Evolutionary conservation across 2,329 filamentous ascomycete species (phyloP).

Genomic region (Penicillium brevicompactum): DNA sequence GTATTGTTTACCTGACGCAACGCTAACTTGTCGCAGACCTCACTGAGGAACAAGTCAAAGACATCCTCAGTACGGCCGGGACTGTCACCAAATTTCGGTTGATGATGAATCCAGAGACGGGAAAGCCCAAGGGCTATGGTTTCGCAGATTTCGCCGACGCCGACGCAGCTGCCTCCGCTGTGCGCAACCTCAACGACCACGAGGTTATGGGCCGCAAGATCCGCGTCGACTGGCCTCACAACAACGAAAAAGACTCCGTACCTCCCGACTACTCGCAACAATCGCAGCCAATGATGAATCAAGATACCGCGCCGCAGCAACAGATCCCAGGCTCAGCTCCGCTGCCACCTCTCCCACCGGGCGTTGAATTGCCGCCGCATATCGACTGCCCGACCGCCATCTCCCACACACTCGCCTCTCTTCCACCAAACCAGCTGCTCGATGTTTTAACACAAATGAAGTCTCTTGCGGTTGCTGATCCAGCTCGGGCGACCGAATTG

Average conservation of each 20-base stretch:
- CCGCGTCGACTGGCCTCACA: conserved; percentile 93
- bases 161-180: conserved; percentile 88
- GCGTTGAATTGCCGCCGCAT: conserved; percentile 79
- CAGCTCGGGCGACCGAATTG: conserved; percentile 80
- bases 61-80: conserved; percentile 88
- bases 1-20: background rate
- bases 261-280: conserved; percentile 52
- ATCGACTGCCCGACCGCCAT: conserved; percentile 88
- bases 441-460: conserved; percentile 97
- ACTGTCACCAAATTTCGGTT: conserved; percentile 90
- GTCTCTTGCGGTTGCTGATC: conserved; percentile 77
- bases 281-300: conserved; percentile 32
- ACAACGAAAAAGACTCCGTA: conserved; percentile 73
- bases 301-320: conserved; percentile 41
- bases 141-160: conserved; percentile 95
- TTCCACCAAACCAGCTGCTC: conserved; percentile 85
- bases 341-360: conserved; percentile 80
- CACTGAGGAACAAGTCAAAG: conserved; percentile 92
- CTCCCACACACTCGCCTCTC: conserved; percentile 81
- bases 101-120: conserved; percentile 94
- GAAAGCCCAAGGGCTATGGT: conserved; percentile 92
- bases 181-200: conserved; percentile 92
- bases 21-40: conserved; percentile 63
- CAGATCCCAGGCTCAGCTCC: conserved; percentile 50
- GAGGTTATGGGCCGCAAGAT: conserved; percentile 95